These are phyloP conservation scores for Silene noctiflora DNA, from an alignment of 179 eudicot species.

Conservation along the genomic window DNA sequence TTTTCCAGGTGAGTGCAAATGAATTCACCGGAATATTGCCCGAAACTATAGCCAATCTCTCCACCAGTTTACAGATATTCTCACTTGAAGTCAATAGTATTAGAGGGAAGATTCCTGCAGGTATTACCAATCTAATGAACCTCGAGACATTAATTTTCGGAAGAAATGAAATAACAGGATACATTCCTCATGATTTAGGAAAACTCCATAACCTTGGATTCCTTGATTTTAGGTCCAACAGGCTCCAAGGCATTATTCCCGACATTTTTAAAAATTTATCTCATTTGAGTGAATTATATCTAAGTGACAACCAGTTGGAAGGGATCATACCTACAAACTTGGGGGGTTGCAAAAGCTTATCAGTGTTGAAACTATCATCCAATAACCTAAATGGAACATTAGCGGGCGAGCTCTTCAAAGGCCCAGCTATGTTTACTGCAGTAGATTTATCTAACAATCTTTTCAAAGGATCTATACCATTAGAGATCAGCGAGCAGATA, in stretches of 20 bases:
- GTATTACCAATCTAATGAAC: slow-evolving; percentile 17
- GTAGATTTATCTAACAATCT: slow-evolving; percentile 4
- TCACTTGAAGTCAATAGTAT: background rate
- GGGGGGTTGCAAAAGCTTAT: background rate
- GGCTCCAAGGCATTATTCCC: background rate
- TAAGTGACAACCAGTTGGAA: background rate
- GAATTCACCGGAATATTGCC: slow-evolving; percentile 19
- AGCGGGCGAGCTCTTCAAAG: slow-evolving; percentile 1
- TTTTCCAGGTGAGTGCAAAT: background rate
- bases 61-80: background rate
- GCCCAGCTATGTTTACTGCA: background rate
- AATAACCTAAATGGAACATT: background rate
- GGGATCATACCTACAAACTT: background rate
- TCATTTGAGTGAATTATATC: background rate
- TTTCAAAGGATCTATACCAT: slow-evolving; percentile 3
- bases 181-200: background rate
- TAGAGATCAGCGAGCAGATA: slow-evolving; percentile 13
- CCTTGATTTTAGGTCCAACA: background rate
- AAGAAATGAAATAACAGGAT: background rate
- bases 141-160: background rate
- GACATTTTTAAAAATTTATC: background rate
- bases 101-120: slow-evolving; percentile 21
- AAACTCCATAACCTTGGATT: background rate
- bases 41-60: slow-evolving; percentile 30
- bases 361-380: background rate